Conservation (phyloP, 129 eudicot species). For the Arctium lappa region DNA sequence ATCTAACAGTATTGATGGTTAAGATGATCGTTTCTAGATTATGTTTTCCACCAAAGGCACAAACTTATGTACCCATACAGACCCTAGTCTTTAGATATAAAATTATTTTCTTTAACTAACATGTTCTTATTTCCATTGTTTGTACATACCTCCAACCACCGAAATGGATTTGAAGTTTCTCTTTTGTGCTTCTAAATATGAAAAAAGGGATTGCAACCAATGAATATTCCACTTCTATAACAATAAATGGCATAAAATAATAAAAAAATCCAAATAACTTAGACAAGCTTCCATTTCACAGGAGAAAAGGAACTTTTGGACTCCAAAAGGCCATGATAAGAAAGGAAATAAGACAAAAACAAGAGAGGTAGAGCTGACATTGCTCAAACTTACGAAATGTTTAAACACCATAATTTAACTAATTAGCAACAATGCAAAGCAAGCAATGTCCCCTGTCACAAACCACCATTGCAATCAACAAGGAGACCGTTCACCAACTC, state of each 20-base stretch:
- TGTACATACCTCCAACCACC: not conserved
- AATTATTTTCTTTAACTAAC: not conserved
- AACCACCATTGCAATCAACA: not conserved
- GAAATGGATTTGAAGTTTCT: not conserved
- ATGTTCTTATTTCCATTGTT: not conserved
- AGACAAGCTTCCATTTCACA: not conserved
- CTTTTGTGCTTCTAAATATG: not conserved
- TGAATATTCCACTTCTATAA: not conserved
- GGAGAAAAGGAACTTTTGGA: not conserved
- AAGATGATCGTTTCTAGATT: not conserved
- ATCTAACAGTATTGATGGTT: not conserved
- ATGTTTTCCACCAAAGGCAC: not conserved
- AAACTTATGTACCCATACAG: not conserved
- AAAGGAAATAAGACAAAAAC: not conserved
- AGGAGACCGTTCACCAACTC: not conserved
- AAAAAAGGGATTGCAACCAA: not conserved
- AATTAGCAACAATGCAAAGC: not conserved
- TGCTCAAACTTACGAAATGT: not conserved
- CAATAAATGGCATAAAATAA: not conserved
- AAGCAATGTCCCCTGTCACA: slow-evolving; percentile 1
- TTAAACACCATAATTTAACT: not conserved
- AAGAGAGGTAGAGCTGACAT: not conserved
- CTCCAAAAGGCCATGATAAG: not conserved
- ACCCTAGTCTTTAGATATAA: not conserved
- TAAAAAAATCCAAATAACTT: not conserved